Conservation (phyloP, 1,139 yeast species). For the Pichia sp. region DNA sequence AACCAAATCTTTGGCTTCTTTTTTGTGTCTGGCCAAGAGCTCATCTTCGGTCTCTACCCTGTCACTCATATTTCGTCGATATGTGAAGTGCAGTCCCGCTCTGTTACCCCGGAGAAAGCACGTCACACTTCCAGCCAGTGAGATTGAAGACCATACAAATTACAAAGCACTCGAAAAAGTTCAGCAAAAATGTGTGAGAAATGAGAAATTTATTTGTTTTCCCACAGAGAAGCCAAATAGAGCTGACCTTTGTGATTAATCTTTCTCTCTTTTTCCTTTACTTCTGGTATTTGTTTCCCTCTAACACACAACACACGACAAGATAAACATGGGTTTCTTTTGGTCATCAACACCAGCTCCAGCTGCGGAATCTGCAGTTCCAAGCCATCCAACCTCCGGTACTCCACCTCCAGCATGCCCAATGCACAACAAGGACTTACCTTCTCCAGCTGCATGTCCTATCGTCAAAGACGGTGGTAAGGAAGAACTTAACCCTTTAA, state of each 20-base stretch:
- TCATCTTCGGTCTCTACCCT: slow-evolving; percentile 46
- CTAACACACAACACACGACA: background rate
- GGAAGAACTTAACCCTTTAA: slow-evolving; percentile 64
- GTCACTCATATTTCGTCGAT: background rate
- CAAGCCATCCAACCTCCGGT: background rate
- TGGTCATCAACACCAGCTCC: slow-evolving; percentile 21
- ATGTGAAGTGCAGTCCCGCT: background rate
- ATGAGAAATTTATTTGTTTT: too few species aligned
- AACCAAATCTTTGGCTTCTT: slow-evolving; percentile 64
- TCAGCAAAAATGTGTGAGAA: background rate
- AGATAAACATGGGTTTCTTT: slow-evolving; percentile 56
- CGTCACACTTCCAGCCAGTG: too few species aligned
- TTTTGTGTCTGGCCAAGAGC: slow-evolving; percentile 59
- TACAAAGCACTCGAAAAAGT: background rate
- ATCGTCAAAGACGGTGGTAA: slow-evolving; percentile 26
- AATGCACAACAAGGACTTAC: slow-evolving; percentile 13
- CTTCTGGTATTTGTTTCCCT: background rate
- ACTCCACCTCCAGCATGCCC: slow-evolving; percentile 21
- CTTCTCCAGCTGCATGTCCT: slow-evolving; percentile 34
- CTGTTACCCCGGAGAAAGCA: too few species aligned
- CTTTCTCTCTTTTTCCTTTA: too few species aligned
- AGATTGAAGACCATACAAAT: too few species aligned
- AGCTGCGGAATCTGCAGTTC: background rate
- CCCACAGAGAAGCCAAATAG: too few species aligned
- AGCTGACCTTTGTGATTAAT: too few species aligned